These are phyloP conservation scores for Crithidia expoeki DNA, from an alignment of 208 protist genomes.

Conservation along the genomic window DNA sequence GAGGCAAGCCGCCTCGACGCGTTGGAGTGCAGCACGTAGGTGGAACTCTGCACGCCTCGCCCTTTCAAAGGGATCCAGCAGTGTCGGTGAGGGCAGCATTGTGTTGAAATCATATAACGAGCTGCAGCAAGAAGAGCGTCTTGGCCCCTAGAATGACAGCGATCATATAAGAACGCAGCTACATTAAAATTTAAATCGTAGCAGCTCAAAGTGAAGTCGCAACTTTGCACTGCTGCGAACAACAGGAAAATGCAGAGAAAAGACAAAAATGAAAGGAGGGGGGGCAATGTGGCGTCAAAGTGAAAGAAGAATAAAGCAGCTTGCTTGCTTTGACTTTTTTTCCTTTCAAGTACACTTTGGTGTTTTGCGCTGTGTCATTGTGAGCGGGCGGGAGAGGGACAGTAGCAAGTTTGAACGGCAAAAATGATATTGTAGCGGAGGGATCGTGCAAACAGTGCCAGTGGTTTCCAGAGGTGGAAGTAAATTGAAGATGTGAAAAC, in stretches of 20 bases:
- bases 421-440: too few species aligned
- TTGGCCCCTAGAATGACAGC: not conserved
- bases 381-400: too few species aligned
- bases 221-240: not conserved
- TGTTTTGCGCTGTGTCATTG: too few species aligned
- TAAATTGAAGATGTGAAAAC: not conserved
- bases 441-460: too few species aligned
- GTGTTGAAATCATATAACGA: not conserved
- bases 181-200: too few species aligned
- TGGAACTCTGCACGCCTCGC: constrained; percentile 9
- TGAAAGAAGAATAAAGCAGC: too few species aligned
- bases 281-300: too few species aligned
- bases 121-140: not conserved
- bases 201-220: too few species aligned
- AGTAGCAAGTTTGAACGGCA: too few species aligned
- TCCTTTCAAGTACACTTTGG: too few species aligned
- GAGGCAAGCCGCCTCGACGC: not conserved
- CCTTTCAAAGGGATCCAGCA: not conserved
- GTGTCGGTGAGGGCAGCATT: constrained; percentile 7
- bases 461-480: not conserved
- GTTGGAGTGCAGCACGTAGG: constrained; percentile 17
- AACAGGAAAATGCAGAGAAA: not conserved
- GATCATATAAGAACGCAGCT: too few species aligned
- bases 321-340: too few species aligned
- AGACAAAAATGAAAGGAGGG: not conserved